These are phyloP conservation scores for Musa balbisiana DNA, from an alignment of 202 grass and related monocot species.

Conservation along the genomic window DNA sequence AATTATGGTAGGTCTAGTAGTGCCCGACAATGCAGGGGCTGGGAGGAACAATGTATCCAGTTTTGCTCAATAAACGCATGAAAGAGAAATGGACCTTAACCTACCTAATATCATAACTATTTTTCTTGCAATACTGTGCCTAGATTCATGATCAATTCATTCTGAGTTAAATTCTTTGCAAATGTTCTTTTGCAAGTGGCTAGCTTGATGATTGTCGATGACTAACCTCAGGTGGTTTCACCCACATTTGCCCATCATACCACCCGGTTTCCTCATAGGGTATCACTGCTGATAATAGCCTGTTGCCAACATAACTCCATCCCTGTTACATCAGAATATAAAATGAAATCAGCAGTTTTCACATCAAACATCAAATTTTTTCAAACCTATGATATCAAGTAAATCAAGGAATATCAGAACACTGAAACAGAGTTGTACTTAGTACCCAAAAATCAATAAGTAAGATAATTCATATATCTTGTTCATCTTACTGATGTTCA, in stretches of 20 bases:
- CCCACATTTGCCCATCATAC: conserved; percentile 98
- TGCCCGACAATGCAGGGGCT: too few species aligned
- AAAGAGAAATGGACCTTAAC: too few species aligned
- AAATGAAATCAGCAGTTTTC: not conserved
- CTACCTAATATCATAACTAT: too few species aligned
- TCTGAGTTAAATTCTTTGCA: too few species aligned
- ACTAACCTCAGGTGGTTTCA: conserved; percentile 79
- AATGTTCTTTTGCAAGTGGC: not conserved
- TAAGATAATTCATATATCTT: too few species aligned
- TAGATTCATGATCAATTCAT: too few species aligned
- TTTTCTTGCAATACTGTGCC: too few species aligned
- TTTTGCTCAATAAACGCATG: too few species aligned
- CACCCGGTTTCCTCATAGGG: conserved; percentile 97
- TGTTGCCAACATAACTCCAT: conserved; percentile 94
- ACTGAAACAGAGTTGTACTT: not conserved
- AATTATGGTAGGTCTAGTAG: too few species aligned
- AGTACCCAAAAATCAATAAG: too few species aligned
- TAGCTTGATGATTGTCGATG: not conserved
- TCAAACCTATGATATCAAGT: not conserved
- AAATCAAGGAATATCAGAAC: not conserved
- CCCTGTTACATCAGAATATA: conserved; percentile 33
- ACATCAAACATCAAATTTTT: not conserved
- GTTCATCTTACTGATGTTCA: too few species aligned
- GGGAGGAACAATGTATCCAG: too few species aligned
- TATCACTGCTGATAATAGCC: conserved; percentile 80